Conservation (phyloP, 805 yeast species). For the Candida ficus region DNA sequence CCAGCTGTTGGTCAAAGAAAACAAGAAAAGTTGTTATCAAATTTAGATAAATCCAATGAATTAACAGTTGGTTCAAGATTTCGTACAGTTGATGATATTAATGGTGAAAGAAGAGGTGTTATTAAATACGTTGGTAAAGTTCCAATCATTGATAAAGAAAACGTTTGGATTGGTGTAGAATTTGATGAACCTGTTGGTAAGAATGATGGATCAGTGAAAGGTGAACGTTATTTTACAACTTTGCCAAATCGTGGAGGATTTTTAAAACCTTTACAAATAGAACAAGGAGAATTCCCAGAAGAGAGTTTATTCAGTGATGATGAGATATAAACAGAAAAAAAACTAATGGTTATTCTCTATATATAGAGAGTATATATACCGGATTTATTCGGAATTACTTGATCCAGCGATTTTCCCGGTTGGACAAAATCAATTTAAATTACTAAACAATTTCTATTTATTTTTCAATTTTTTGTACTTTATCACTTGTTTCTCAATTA, state of each 20-base stretch:
- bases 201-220: slow-evolving; percentile 73
- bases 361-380: too few relatives aligned
- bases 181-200: slow-evolving; percentile 85
- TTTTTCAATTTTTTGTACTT: too few relatives aligned
- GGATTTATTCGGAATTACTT: too few relatives aligned
- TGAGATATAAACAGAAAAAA: slow-evolving; percentile 25
- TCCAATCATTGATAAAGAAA: slow-evolving; percentile 47
- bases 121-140: slow-evolving; percentile 68
- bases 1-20: slow-evolving; percentile 38
- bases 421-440: too few relatives aligned
- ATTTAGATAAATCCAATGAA: slow-evolving; percentile 27
- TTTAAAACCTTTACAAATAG: slow-evolving; percentile 62
- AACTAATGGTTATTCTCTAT: too few relatives aligned
- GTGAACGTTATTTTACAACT: slow-evolving; percentile 53
- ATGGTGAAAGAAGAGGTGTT: slow-evolving; percentile 61
- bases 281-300: slow-evolving; percentile 63
- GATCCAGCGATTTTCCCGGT: too few relatives aligned
- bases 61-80: slow-evolving; percentile 52
- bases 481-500: too few relatives aligned
- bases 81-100: slow-evolving; percentile 37
- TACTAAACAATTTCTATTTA: too few relatives aligned
- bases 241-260: slow-evolving; percentile 65
- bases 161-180: slow-evolving; percentile 78
- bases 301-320: slow-evolving; percentile 39
- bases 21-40: slow-evolving; percentile 21